A percentile compares a stretch with the other conserved stretches of the same genome.
phyloP scores from a whole-genome alignment of 164 flowering plant species.

The Chloranthus sessilifolius region DNA sequence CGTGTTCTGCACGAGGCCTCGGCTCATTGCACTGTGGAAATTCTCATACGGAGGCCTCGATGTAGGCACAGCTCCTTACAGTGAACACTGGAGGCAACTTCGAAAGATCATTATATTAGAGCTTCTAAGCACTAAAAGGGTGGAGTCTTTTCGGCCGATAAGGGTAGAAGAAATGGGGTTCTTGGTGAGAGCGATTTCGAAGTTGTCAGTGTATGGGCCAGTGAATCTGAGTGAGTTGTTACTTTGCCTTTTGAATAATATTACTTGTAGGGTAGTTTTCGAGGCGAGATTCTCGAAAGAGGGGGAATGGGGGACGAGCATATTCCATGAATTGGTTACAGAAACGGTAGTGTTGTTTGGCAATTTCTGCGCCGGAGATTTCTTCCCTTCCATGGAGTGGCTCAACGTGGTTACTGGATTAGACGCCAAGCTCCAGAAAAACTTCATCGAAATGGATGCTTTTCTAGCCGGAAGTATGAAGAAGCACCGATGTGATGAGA shows the following conservation, averaged over 20 bases:
- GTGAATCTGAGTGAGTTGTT: no score
- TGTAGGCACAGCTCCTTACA: background rate
- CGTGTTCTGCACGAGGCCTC: background rate
- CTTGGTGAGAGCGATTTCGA: background rate
- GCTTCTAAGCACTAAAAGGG: background rate
- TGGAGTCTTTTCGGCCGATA: background rate
- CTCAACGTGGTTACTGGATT: slow-evolving; percentile 28
- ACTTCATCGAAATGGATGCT: slow-evolving; percentile 19
- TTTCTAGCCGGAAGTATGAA: slow-evolving; percentile 23
- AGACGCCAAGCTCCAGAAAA: slow-evolving; percentile 16
- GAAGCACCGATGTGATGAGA: slow-evolving; percentile 16
- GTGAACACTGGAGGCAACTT: background rate
- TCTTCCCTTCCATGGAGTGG: slow-evolving; percentile 34
- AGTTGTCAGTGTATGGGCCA: background rate
- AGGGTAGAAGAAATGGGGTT: no score
- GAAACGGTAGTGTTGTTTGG: slow-evolving; percentile 16
- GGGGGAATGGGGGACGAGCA: background rate
- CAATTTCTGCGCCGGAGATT: slow-evolving; percentile 25
- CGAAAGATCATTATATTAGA: background rate
- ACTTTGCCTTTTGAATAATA: no score
- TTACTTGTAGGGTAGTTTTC: slow-evolving; percentile 22
- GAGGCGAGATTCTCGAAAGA: slow-evolving; percentile 17
- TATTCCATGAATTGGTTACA: slow-evolving; percentile 6
- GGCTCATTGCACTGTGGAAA: background rate
- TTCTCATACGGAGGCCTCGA: background rate